These are phyloP conservation scores for Epichloe scottii DNA, from an alignment of 2,329 filamentous ascomycete species.

Conservation along the genomic window DNA sequence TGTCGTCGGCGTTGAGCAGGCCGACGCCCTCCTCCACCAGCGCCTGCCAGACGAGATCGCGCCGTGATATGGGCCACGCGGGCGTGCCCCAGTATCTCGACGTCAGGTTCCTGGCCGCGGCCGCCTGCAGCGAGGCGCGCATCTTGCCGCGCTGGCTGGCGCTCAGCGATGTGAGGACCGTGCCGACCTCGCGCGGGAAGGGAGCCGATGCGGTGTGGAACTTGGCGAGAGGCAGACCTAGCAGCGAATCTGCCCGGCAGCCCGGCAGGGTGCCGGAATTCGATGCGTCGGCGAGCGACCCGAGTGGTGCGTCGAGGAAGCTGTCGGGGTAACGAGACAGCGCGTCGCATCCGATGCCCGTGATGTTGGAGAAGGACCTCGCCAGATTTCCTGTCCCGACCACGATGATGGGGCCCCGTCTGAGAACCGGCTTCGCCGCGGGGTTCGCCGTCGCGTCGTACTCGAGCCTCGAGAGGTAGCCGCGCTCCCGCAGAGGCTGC, in stretches of 20 bases:
- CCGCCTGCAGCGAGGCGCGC: constrained; percentile 30
- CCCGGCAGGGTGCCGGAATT: constrained; percentile 1
- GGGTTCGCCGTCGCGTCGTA: constrained; percentile 28
- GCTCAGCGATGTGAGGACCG: constrained; percentile 24
- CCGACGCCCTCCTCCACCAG: constrained; percentile 43
- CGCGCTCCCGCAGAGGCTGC: constrained; percentile 41
- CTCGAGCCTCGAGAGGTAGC: constrained; percentile 42
- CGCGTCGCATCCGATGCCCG: constrained; percentile 3
- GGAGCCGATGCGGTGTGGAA: constrained; percentile 54
- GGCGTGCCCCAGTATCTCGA: constrained; percentile 49
- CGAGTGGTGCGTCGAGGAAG: constrained; percentile 54
- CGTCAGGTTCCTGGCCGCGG: constrained; percentile 39
- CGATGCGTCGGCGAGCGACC: constrained; percentile 17
- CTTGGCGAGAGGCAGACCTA: constrained; percentile 36
- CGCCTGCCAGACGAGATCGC: constrained; percentile 45
- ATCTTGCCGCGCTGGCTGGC: constrained; percentile 28
- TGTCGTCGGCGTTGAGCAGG: constrained; percentile 49
- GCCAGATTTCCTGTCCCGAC: constrained; percentile 48
- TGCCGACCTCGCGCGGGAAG: constrained; percentile 39
- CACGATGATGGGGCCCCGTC: constrained; percentile 46
- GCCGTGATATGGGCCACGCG: constrained; percentile 40
- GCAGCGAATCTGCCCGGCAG: constrained; percentile 3
- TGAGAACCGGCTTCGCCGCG: not conserved
- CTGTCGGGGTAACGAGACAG: constrained; percentile 33
- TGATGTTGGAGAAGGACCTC: constrained; percentile 2